Base-by-base conservation (phyloP, 2,329 filamentous ascomycete species). In the Penicillium griseofulvum region DNA sequence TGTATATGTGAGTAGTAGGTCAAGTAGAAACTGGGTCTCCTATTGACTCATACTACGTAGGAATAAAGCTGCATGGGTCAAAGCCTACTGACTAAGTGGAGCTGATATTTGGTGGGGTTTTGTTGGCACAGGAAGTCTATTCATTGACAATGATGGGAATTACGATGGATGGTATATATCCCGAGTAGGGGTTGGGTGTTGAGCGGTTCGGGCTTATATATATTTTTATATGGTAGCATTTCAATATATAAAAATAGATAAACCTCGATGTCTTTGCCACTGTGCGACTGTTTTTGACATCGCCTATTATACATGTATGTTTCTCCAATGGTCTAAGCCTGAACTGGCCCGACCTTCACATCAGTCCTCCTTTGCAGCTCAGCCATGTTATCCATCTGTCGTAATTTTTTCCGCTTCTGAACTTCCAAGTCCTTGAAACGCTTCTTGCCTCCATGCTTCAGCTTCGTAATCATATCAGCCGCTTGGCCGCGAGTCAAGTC, bases 381-480 rank as follows among this genome's bases (percentile, higher is more conserved):
- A 28, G 46, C 56, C 28, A 52, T 42, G 12, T 52, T 58, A 17
- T 60, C 52, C 17, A 50, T 50, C 28, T 57, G 54, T 24, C 54
- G 56, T 28, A 60, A 29, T 29, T 49, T 44, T 28, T 60, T 61
- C 16, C 57, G 55, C 48, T 54, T 58, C 26, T 57, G 51, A 75
- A 77, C 65, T 81, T 79, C 54, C 83, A 74, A 33, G 67, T 78
- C 26, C 79, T 76, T 68, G 82, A 91, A 76, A 76, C 84, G 59
- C 74, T 89, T 71, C 78, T 83, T 79, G 1, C 89, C 90, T 0
- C 93, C 93, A 69, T 94, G 89, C 71, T 88, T 93, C 58, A 96
- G 69, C 73, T 96, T 95, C 8, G 90, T 95, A 61, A 97, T 96
- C 88, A 96, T 92, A 70, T 97, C 92, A 5, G 82, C 82, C 5